A percentile compares a stretch with the other conserved stretches of the same genome.
Evolutionary conservation across 768 basidiomycete species (phyloP).

Genomic region (Phylloporus sp.): DNA sequence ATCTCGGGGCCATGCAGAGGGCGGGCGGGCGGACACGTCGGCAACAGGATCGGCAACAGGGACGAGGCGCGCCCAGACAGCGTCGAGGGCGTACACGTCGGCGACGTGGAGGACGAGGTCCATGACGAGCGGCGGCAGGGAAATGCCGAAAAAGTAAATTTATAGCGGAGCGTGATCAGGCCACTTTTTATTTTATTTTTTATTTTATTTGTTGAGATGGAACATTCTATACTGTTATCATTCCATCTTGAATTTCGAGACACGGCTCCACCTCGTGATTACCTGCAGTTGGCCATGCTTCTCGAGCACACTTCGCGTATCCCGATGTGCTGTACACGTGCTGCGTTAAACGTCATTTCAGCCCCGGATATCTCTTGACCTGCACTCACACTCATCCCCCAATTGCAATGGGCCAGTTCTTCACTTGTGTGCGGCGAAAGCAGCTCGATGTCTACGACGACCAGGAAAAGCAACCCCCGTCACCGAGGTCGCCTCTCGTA

Average conservation of each 20-base stretch:
- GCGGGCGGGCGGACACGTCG: constrained; percentile 35
- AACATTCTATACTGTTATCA: constrained; percentile 20
- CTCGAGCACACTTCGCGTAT: constrained; percentile 16
- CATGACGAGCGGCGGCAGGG: constrained; percentile 43
- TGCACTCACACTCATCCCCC: constrained; percentile 9
- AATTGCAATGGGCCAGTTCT: constrained; percentile 27
- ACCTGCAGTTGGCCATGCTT: constrained; percentile 16
- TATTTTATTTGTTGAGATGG: neutral
- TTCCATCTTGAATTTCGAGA: constrained; percentile 13
- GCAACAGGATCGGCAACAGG: constrained; percentile 52
- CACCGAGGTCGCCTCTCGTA: constrained; percentile 8
- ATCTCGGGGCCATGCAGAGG: constrained; percentile 83
- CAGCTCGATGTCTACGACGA: constrained; percentile 23
- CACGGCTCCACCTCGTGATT: constrained; percentile 19
- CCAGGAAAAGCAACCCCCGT: constrained; percentile 19
- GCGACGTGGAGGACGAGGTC: constrained; percentile 68
- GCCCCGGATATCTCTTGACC: constrained; percentile 24
- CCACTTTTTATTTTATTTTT: constrained; percentile 30
- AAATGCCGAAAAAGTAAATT: constrained; percentile 4
- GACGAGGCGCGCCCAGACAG: constrained; percentile 68
- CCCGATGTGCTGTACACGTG: constrained; percentile 31
- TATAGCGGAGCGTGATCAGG: constrained; percentile 26
- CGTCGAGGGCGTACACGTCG: constrained; percentile 76
- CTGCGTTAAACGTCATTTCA: constrained; percentile 23
- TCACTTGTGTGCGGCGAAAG: constrained; percentile 25